These are phyloP conservation scores for Coffea canephora DNA, from an alignment of 257 asterid genomes.

Conservation along the genomic window DNA sequence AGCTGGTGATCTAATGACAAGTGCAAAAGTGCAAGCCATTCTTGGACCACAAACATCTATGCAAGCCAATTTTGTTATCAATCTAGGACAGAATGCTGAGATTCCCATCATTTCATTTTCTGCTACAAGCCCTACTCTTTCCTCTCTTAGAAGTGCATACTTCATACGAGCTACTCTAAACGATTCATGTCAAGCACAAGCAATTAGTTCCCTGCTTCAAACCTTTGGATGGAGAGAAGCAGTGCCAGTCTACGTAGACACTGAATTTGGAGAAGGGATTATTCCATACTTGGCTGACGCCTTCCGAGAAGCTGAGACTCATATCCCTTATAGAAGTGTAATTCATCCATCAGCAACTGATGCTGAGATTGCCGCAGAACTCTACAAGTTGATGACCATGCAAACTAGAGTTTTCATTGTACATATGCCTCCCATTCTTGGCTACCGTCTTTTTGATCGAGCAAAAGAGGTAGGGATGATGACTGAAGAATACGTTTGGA, in stretches of 20 bases:
- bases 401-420: slow-evolving; percentile 14
- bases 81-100: slow-evolving; percentile 6
- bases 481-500: slow-evolving; percentile 21
- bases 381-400: slow-evolving; percentile 12
- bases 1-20: not conserved
- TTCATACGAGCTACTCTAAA: slow-evolving; percentile 6
- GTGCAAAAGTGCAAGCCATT: slow-evolving; percentile 5
- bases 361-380: slow-evolving; percentile 2
- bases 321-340: not conserved
- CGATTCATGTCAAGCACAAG: slow-evolving; percentile 8
- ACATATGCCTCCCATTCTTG: slow-evolving; percentile 12
- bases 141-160: slow-evolving; percentile 5
- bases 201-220: not conserved
- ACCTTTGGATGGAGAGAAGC: slow-evolving; percentile 2
- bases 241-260: not conserved
- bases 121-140: slow-evolving; percentile 15
- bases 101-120: slow-evolving; percentile 17
- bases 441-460: not conserved
- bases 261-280: not conserved
- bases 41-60: slow-evolving; percentile 10
- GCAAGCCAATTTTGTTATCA: not conserved
- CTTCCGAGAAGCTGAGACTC: not conserved
- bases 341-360: slow-evolving; percentile 4
- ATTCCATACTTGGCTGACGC: not conserved
- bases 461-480: slow-evolving; percentile 17